phyloP scores from a whole-genome alignment of 2,329 filamentous ascomycete species.

The Chrysoporthe puriensis region DNA sequence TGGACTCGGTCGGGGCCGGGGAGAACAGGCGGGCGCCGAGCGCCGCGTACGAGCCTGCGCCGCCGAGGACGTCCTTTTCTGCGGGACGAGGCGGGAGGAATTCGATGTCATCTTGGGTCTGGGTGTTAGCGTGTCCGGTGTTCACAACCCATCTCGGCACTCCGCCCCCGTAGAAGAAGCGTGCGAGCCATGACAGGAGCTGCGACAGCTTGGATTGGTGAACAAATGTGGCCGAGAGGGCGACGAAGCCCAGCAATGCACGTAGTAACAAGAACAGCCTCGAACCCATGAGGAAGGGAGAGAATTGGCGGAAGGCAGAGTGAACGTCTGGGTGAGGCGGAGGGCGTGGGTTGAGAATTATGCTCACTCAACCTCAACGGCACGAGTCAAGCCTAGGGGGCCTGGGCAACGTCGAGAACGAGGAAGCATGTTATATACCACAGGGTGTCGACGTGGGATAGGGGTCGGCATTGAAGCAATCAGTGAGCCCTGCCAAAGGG shows the following conservation, averaged over 20 bases:
- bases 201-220: slow-evolving; percentile 8
- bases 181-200: slow-evolving; percentile 9
- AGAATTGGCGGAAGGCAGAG: too few relatives aligned
- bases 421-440: not conserved
- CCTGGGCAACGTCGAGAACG: not conserved
- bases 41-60: slow-evolving; percentile 84
- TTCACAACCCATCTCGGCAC: not conserved
- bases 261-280: slow-evolving; percentile 15
- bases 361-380: not conserved
- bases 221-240: slow-evolving; percentile 14
- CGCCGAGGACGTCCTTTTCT: slow-evolving; percentile 79
- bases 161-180: not conserved
- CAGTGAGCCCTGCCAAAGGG: not conserved
- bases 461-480: not conserved
- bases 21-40: slow-evolving; percentile 89
- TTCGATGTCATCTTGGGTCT: slow-evolving; percentile 77
- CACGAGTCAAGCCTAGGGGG: not conserved
- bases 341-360: not conserved
- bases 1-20: slow-evolving; percentile 63
- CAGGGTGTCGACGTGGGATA: not conserved
- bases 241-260: slow-evolving; percentile 18
- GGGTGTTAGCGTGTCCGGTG: slow-evolving; percentile 31
- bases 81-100: slow-evolving; percentile 71
- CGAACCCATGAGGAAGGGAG: not conserved
- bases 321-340: not conserved